Base-by-base conservation (phyloP, 345 rosid genomes). In the Salix exigua region DNA sequence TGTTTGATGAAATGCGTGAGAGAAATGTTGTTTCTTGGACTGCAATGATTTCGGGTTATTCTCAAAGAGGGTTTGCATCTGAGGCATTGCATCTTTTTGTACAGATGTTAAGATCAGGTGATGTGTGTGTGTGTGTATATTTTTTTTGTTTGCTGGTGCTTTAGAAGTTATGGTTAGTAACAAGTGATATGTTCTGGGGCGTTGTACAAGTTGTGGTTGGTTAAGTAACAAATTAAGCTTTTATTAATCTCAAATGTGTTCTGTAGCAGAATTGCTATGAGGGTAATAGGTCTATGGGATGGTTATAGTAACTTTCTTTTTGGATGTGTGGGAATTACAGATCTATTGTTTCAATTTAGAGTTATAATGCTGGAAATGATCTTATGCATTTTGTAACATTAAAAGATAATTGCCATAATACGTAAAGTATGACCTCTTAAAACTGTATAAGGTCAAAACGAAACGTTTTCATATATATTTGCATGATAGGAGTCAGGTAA, bases 21-120 rank as follows among this genome's bases (percentile, higher is more conserved):
- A 85, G 86, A 75, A 88, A 85, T 77, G 95, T 94, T 28, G 92
- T 91, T 64, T 89, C 97, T 55, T 94, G 98, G 98, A 94, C 98
- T 60, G 94, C 98, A 8, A 84, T 92, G 94, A 91, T 94, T 74
- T 91, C 97, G 1, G 95, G 88, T 67, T 94, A 92, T 84, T 90
- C 97, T 73, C 97, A 88, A 78, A 87, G 84, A 66, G 94, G 95
- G 68, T 25, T 68, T 64, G 83, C 82, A 67, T 82, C 69, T 14
- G 86, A 92, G 74, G 91, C 97, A 64, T 81, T 91, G 77, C 33
- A 75, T 75, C 88, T 92, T 23, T 92, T 94, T 68, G 65, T 81
- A 17, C 86, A 84, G 86, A 88, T 92, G 98, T 71, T 87, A 76
- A 86, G 88, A 85, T 89, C 97, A 71, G 96, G 93, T 91, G 82